Base-by-base conservation (phyloP, 768 basidiomycete genomes). In the Tubosaeta sp. region DNA sequence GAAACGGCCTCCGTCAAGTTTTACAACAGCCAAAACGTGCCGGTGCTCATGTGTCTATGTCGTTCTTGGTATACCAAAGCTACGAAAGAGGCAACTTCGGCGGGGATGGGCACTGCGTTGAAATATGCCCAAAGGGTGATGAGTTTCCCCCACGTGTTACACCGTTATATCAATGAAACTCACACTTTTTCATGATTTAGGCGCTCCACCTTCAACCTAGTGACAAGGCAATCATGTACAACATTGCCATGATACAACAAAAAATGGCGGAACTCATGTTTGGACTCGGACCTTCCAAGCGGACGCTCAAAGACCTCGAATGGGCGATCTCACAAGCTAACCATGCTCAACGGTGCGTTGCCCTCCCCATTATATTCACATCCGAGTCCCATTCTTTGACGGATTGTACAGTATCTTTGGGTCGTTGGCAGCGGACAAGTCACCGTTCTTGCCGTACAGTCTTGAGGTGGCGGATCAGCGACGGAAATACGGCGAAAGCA, bases 221-320 rank as follows among this genome's bases (percentile, higher is more conserved):
- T 50, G 97, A 99, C 73, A 94, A 95, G 65, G 89, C 92, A 4
- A 84, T 88, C 46, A 55, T 92, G 39, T 98, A 95, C 72, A 98
- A 99, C 68, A 91, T 97, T 61, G 95, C 95, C 50, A 95, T 99
- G 88, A 93, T 98, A 32, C 86, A 95, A 68, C 97, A 99, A 67
- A 97, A 97, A 70, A 86, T 90, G 0, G 90, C 92, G 0, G 95
- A 97, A 67, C 78, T 97, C 72, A 72, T 98, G 25, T 85, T 93
- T 58, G 77, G 82, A 1, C 71, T 95, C 25, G 76, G 78, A 1
- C 79, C 86, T 1, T 74, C 82, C 26, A 92, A 93, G 66, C 85
- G 95, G 17, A 82, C 87, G 2, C 74, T 94, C 9, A 82, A 81
- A 50, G 93, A 97, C 55, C 76, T 98, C 19, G 77, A 88, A 55